Conservation (phyloP, 805 yeast genomes). For the Candida orba region DNA sequence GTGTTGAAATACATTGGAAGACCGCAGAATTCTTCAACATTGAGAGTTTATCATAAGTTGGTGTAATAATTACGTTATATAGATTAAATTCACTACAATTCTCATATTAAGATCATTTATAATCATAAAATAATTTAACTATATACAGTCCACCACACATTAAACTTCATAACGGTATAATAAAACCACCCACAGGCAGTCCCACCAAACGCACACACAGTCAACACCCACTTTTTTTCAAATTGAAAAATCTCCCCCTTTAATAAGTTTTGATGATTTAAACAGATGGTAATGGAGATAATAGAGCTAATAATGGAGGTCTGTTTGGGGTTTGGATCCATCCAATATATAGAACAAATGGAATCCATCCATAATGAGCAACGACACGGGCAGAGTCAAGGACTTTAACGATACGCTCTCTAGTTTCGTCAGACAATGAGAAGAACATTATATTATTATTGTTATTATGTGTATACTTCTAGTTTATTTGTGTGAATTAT, state of each 20-base stretch:
- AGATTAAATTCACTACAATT: too few species aligned
- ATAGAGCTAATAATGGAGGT: slow-evolving; percentile 69
- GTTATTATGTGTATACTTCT: too few species aligned
- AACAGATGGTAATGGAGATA: slow-evolving; percentile 76
- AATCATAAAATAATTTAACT: not conserved
- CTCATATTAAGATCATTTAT: not conserved
- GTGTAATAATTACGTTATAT: too few species aligned
- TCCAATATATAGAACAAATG: slow-evolving; percentile 87
- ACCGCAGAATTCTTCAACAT: too few species aligned
- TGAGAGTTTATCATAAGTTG: too few species aligned
- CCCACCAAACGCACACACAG: too few species aligned
- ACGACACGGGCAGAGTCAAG: slow-evolving; percentile 77
- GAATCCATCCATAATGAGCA: slow-evolving; percentile 96
- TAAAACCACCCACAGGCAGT: too few species aligned
- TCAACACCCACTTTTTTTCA: too few species aligned
- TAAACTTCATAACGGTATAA: too few species aligned
- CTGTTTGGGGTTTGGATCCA: slow-evolving; percentile 76
- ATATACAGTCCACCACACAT: not conserved
- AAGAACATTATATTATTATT: slow-evolving; percentile 31
- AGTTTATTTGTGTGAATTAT: not conserved
- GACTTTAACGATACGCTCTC: slow-evolving; percentile 80
- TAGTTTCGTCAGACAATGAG: slow-evolving; percentile 40
- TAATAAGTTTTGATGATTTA: too few species aligned
- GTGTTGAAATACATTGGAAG: too few species aligned
- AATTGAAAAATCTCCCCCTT: not conserved